Evolutionary conservation across 805 yeast genomes (phyloP).

Genomic region (Hyphopichia homilentoma): DNA sequence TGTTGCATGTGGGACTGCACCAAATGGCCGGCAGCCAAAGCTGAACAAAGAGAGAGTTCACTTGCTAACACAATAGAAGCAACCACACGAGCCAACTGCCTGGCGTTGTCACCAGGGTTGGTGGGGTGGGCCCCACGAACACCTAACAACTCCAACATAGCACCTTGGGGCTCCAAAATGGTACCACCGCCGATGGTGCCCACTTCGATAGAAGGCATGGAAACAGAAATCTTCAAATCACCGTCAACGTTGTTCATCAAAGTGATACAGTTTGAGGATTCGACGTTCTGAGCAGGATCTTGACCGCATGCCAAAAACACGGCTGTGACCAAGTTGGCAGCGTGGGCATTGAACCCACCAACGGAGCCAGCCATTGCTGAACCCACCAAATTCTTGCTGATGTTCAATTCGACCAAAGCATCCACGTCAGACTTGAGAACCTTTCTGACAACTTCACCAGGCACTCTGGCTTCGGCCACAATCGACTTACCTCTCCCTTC

Average conservation of each 20-base stretch:
- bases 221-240: slow-evolving; percentile 86
- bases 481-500: slow-evolving; percentile 99
- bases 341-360: slow-evolving; percentile 98
- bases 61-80: slow-evolving; percentile 96
- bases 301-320: slow-evolving; percentile 94
- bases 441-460: slow-evolving; percentile 70
- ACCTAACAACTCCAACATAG: slow-evolving; percentile 92
- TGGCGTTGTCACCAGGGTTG: slow-evolving; percentile 90
- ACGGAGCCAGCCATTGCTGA: slow-evolving; percentile 98
- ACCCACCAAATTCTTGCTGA: slow-evolving; percentile 87
- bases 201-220: slow-evolving; percentile 98
- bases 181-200: slow-evolving; percentile 99
- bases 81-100: slow-evolving; percentile 86
- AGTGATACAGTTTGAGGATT: slow-evolving; percentile 95
- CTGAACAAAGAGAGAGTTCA: slow-evolving; percentile 90
- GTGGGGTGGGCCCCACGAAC: slow-evolving; percentile 95
- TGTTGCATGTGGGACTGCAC: slow-evolving; percentile 97
- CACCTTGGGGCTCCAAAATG: slow-evolving; percentile 92
- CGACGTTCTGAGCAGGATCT: slow-evolving; percentile 99
- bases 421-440: slow-evolving; percentile 91
- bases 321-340: slow-evolving; percentile 94
- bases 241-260: slow-evolving; percentile 76
- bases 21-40: slow-evolving; percentile 97
- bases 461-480: slow-evolving; percentile 93
- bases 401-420: slow-evolving; percentile 85